A percentile compares a stretch with the other conserved stretches of the same genome.
phyloP scores from a whole-genome alignment of 768 basidiomycete species.

The Agrocybe pediades region DNA sequence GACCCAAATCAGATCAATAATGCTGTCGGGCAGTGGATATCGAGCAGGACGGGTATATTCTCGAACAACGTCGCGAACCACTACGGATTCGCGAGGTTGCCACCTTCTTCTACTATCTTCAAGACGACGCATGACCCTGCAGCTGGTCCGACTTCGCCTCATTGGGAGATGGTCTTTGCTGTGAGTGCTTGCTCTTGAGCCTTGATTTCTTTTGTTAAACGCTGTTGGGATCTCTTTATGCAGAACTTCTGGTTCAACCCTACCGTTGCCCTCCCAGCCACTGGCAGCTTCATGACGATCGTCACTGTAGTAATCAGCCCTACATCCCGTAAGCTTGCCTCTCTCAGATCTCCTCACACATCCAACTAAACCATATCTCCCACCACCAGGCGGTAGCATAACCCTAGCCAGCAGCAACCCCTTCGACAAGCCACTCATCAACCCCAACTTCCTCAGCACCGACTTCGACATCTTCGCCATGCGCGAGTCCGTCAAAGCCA shows the following conservation, averaged over 20 bases:
- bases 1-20: not conserved
- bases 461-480: slow-evolving; percentile 30
- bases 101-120: slow-evolving; percentile 19
- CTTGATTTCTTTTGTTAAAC: not conserved
- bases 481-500: slow-evolving; percentile 23
- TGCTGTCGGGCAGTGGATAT: not conserved
- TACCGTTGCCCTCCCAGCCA: not conserved
- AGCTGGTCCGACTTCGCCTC: slow-evolving; percentile 28
- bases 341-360: too few species aligned
- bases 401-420: slow-evolving; percentile 1
- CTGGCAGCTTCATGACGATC: slow-evolving; percentile 1
- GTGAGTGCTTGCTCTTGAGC: slow-evolving; percentile 19
- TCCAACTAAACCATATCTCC: not conserved
- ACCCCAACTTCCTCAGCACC: slow-evolving; percentile 45
- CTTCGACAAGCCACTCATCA: slow-evolving; percentile 42
- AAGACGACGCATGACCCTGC: slow-evolving; percentile 23
- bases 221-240: too few species aligned
- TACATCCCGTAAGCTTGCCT: not conserved
- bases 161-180: slow-evolving; percentile 29
- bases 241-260: slow-evolving; percentile 5
- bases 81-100: slow-evolving; percentile 22
- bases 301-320: not conserved
- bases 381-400: slow-evolving; percentile 4
- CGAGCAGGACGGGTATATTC: slow-evolving; percentile 19
- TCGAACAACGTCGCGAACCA: slow-evolving; percentile 12